A percentile compares a stretch with the other conserved stretches of the same genome.
Conservation (phyloP, 768 basidiomycete species). For the Mycena capillaripes region DNA sequence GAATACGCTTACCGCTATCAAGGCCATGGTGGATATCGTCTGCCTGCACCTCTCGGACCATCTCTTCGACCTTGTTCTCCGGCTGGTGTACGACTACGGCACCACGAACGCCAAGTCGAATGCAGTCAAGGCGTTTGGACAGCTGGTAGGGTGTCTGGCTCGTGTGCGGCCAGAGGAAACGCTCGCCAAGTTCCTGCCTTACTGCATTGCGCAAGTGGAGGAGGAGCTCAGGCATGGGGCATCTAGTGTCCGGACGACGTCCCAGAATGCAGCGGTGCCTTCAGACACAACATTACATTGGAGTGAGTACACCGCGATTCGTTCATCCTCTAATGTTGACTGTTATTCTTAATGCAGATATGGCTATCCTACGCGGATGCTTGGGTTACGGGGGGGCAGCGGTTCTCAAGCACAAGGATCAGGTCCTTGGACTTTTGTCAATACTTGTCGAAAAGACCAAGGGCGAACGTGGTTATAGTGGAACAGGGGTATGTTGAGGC, state of each 20-base stretch:
- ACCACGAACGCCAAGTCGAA: slow-evolving; percentile 93
- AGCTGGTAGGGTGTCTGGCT: slow-evolving; percentile 88
- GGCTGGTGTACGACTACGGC: slow-evolving; percentile 87
- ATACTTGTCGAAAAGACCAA: slow-evolving; percentile 85
- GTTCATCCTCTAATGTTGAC: slow-evolving; percentile 1
- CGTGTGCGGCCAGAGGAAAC: slow-evolving; percentile 83
- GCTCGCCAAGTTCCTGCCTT: slow-evolving; percentile 84
- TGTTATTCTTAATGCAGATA: slow-evolving; percentile 59
- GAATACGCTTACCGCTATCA: slow-evolving; percentile 80
- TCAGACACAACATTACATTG: slow-evolving; percentile 94
- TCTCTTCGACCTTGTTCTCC: slow-evolving; percentile 88
- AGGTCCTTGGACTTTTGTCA: slow-evolving; percentile 72
- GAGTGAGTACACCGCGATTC: slow-evolving; percentile 67
- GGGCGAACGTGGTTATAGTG: slow-evolving; percentile 90
- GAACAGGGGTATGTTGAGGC: slow-evolving; percentile 62
- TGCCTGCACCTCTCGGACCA: slow-evolving; percentile 84
- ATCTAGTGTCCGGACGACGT: slow-evolving; percentile 87
- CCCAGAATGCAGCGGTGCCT: slow-evolving; percentile 77
- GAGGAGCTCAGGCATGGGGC: slow-evolving; percentile 93
- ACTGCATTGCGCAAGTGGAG: slow-evolving; percentile 82
- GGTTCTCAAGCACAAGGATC: slow-evolving; percentile 76
- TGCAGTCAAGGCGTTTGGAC: slow-evolving; percentile 91
- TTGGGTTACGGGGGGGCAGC: slow-evolving; percentile 79
- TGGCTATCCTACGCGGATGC: slow-evolving; percentile 86
- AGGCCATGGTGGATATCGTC: slow-evolving; percentile 84